These are phyloP conservation scores for Clarireedia sp. DNA, from an alignment of 2,329 filamentous ascomycete species.

Conservation along the genomic window DNA sequence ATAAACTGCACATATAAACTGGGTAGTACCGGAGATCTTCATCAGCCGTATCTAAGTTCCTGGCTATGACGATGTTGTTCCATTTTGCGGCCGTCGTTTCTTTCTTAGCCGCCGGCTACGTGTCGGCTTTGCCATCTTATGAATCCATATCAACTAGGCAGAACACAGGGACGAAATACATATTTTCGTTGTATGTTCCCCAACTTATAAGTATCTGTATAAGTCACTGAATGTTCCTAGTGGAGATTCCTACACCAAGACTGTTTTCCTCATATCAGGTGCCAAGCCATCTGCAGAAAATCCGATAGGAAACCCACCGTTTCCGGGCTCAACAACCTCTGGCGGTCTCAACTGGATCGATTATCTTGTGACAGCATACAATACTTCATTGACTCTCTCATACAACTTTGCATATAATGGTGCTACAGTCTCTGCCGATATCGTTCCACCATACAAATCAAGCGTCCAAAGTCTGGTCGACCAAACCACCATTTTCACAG, in stretches of 20 bases:
- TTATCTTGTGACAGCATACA: slow-evolving; percentile 34
- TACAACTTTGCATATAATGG: slow-evolving; percentile 41
- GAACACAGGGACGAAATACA: background rate
- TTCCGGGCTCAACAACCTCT: slow-evolving; percentile 27
- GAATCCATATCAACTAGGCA: background rate
- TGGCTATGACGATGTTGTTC: too few relatives aligned
- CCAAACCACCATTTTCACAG: slow-evolving; percentile 32
- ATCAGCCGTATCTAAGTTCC: too few relatives aligned
- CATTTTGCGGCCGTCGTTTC: too few relatives aligned
- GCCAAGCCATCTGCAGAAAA: slow-evolving; percentile 26
- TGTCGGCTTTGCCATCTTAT: background rate
- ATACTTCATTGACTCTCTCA: slow-evolving; percentile 35
- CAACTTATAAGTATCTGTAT: background rate
- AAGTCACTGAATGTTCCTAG: slow-evolving; percentile 13
- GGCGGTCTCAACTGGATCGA: slow-evolving; percentile 35
- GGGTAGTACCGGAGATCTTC: too few relatives aligned
- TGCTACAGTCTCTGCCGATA: slow-evolving; percentile 28
- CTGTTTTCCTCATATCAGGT: slow-evolving; percentile 27
- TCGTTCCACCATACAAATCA: slow-evolving; percentile 21
- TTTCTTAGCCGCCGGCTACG: too few relatives aligned
- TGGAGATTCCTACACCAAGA: slow-evolving; percentile 31
- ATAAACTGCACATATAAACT: too few relatives aligned
- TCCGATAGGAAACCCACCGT: slow-evolving; percentile 30
- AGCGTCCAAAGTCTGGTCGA: slow-evolving; percentile 29
- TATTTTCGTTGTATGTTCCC: slow-evolving; percentile 1